A percentile compares a stretch with the other conserved stretches of the same genome.
These are phyloP conservation scores for Haematococcus sp. DNA, from an alignment of 139 green algal genomes.

Conservation along the genomic window DNA sequence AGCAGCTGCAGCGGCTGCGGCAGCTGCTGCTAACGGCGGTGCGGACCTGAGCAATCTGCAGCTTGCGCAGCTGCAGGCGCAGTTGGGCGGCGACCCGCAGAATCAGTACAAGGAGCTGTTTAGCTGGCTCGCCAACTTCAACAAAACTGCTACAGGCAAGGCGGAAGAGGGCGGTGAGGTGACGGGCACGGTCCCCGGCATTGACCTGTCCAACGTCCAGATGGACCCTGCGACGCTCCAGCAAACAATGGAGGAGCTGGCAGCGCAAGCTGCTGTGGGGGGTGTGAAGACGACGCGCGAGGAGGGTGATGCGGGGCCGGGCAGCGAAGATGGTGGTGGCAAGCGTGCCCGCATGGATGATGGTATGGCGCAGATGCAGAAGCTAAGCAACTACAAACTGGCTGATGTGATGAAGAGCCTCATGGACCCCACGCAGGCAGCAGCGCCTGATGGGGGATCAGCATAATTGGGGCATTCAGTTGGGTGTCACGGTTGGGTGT, in stretches of 20 bases:
- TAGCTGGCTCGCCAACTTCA: constrained; percentile 1
- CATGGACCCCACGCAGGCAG: not conserved
- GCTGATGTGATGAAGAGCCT: constrained; percentile 9
- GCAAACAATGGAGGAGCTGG: too few species aligned
- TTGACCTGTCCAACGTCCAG: too few species aligned
- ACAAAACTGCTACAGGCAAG: not conserved
- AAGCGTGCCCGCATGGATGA: not conserved
- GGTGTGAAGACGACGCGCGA: too few species aligned
- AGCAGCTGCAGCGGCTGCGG: constrained; percentile 1
- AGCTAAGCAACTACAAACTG: constrained; percentile 1
- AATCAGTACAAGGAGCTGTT: constrained; percentile 14
- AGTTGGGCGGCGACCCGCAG: not conserved
- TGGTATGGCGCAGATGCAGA: constrained; percentile 3
- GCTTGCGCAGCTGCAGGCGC: not conserved
- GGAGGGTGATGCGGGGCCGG: not conserved
- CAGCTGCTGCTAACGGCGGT: not conserved
- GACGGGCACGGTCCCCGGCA: not conserved
- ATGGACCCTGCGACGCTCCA: too few species aligned
- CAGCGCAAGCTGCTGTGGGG: too few species aligned
- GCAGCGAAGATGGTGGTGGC: not conserved
- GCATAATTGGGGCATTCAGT: not conserved
- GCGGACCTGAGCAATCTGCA: too few species aligned
- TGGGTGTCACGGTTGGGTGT: not conserved
- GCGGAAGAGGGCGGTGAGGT: not conserved
- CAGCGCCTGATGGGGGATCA: not conserved